Evolutionary conservation across 768 basidiomycete species (phyloP).

Genomic region (Chalciporus piperatus): DNA sequence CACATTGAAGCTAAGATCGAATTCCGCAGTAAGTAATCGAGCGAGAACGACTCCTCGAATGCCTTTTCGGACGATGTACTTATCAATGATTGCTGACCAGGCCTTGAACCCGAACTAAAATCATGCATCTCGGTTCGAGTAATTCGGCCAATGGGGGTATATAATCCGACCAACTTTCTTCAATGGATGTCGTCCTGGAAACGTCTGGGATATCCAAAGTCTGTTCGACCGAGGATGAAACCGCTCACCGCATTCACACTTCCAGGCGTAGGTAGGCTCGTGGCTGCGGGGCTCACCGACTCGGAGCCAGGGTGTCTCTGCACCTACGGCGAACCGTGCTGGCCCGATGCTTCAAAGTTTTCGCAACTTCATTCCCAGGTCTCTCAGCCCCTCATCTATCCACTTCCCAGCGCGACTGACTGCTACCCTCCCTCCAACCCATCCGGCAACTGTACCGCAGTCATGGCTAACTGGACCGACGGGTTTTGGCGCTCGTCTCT

Average conservation of each 20-base stretch:
- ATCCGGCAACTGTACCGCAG: slow-evolving; percentile 38
- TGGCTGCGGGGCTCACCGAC: background rate
- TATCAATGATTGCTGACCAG: no score
- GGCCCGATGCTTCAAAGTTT: slow-evolving; percentile 39
- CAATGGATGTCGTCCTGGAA: no score
- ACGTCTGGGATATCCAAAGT: no score
- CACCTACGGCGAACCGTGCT: slow-evolving; percentile 37
- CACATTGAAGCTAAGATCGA: no score
- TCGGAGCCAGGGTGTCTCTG: slow-evolving; percentile 35
- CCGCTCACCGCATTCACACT: background rate
- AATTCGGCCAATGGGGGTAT: no score
- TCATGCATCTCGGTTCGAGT: no score
- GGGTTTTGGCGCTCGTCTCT: slow-evolving; percentile 41
- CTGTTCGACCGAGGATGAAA: background rate
- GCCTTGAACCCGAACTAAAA: no score
- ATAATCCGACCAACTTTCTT: no score
- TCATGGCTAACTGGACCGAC: slow-evolving; percentile 26
- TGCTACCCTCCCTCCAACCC: slow-evolving; percentile 40
- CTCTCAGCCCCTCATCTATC: slow-evolving; percentile 45
- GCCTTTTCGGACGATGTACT: no score
- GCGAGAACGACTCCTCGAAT: no score
- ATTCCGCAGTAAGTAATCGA: no score
- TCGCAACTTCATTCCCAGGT: slow-evolving; percentile 32
- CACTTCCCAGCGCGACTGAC: slow-evolving; percentile 37
- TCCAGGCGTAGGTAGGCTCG: background rate